A percentile compares a stretch with the other conserved stretches of the same genome.
These are phyloP conservation scores for peach (Prunus persica) DNA, from an alignment of 306 rosid genomes.

Conservation along the genomic window DNA sequence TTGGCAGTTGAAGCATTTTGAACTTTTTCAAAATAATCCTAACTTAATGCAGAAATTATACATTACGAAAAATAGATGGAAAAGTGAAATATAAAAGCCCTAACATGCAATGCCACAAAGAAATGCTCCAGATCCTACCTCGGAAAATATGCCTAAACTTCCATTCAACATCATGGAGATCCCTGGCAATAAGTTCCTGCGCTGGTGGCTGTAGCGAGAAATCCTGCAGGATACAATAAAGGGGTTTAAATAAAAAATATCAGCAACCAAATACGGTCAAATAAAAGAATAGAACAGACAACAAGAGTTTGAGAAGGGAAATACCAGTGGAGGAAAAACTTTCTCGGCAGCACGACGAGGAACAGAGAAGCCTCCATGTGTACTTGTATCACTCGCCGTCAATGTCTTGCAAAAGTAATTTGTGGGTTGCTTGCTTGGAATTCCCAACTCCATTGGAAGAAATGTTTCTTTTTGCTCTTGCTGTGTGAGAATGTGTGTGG, in stretches of 20 bases:
- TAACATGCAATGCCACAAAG: neutral
- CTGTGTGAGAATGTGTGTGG: conserved; percentile 22
- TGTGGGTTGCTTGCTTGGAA: conserved; percentile 81
- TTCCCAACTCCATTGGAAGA: conserved; percentile 83
- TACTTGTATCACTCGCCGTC: conserved; percentile 88
- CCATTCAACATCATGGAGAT: conserved; percentile 91
- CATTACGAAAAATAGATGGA: neutral
- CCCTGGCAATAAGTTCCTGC: conserved; percentile 82
- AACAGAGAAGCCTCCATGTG: conserved; percentile 92
- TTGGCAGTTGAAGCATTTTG: neutral
- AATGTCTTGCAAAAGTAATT: conserved; percentile 89
- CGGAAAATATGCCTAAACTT: conserved; percentile 83
- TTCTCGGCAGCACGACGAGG: conserved; percentile 96
- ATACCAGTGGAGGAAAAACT: conserved; percentile 85
- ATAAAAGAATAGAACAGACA: conserved; percentile 7
- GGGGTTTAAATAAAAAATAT: conserved; percentile 10
- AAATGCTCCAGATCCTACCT: conserved; percentile 34
- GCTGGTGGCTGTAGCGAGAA: conserved; percentile 83
- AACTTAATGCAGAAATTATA: neutral
- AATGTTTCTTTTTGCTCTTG: conserved; percentile 94
- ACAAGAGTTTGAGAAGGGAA: neutral
- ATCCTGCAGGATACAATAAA: conserved; percentile 48
- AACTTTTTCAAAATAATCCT: neutral
- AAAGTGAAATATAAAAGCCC: neutral
- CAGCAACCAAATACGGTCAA: conserved; percentile 21